These are phyloP conservation scores for Candida andamanensis DNA, from an alignment of 805 yeast species.

Conservation along the genomic window DNA sequence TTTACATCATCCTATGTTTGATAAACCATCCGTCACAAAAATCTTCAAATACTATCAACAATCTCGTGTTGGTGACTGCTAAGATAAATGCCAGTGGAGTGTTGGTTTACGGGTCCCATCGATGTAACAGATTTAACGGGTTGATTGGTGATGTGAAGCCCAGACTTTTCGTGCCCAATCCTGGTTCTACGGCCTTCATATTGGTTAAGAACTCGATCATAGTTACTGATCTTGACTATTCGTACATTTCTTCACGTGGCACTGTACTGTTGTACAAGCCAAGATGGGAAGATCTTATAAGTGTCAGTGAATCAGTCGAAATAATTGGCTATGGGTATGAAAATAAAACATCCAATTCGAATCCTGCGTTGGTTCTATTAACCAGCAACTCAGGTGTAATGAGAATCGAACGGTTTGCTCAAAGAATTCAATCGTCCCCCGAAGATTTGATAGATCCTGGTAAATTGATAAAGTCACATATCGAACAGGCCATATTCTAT, in stretches of 20 bases:
- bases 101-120: conserved; percentile 58
- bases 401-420: conserved; percentile 45
- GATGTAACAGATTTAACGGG: conserved; percentile 43
- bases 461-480: conserved; percentile 58
- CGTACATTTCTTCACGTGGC: conserved; percentile 19
- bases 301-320: conserved; percentile 47
- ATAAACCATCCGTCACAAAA: conserved; percentile 13
- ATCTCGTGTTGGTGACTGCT: conserved; percentile 50
- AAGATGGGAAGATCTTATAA: conserved; percentile 79
- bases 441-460: conserved; percentile 9
- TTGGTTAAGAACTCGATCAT: conserved; percentile 57
- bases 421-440: conserved; percentile 8
- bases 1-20: conserved; percentile 38
- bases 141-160: conserved; percentile 27
- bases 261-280: conserved; percentile 30
- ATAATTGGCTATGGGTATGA: conserved; percentile 61
- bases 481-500: conserved; percentile 80
- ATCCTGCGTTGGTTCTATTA: conserved; percentile 43
- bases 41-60: conserved; percentile 14
- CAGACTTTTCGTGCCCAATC: conserved; percentile 50
- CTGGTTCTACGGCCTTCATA: conserved; percentile 56
- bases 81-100: conserved; percentile 48
- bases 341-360: conserved; percentile 21
- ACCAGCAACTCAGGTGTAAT: conserved; percentile 59
- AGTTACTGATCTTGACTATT: conserved; percentile 52